A percentile compares a stretch with the other conserved stretches of the same genome.
Evolutionary conservation across 73 alveolate genomes (phyloP).

Genomic region (Effrenium voratum): DNA sequence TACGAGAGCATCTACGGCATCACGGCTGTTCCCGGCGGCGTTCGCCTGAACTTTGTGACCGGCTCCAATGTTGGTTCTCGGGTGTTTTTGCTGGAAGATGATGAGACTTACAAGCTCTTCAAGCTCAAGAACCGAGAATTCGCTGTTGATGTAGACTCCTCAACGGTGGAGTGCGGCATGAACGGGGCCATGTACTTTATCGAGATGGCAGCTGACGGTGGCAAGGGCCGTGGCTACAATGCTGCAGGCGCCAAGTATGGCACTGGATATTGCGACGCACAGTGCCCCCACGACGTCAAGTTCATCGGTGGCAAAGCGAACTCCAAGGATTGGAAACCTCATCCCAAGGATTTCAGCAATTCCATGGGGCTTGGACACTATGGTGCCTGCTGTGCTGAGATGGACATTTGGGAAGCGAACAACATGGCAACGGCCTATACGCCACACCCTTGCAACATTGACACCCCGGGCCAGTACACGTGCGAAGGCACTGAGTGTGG

Average conservation of each 20-base stretch:
- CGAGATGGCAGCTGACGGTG: slow-evolving; percentile 94
- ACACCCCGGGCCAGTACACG: slow-evolving; percentile 50
- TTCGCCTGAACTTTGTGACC: slow-evolving; percentile 87
- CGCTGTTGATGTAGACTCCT: slow-evolving; percentile 94
- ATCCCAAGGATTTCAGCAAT: slow-evolving; percentile 28
- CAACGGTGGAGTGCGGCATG: slow-evolving; percentile 92
- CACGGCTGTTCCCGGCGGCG: slow-evolving; percentile 60
- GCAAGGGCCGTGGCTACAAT: slow-evolving; percentile 58
- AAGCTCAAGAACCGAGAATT: slow-evolving; percentile 88
- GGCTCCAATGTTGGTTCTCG: slow-evolving; percentile 95
- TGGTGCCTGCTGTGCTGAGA: slow-evolving; percentile 95
- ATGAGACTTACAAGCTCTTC: slow-evolving; percentile 93
- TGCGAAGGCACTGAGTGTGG: slow-evolving; percentile 93
- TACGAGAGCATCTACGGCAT: slow-evolving; percentile 83
- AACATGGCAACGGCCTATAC: slow-evolving; percentile 84
- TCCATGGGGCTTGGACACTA: slow-evolving; percentile 62
- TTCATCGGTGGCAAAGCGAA: slow-evolving; percentile 94
- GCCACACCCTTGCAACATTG: slow-evolving; percentile 84
- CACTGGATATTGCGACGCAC: neutral
- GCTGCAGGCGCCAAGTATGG: slow-evolving; percentile 85
- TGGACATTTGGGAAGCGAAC: slow-evolving; percentile 95
- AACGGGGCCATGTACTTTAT: slow-evolving; percentile 94
- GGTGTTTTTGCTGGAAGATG: slow-evolving; percentile 60
- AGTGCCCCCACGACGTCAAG: slow-evolving; percentile 79
- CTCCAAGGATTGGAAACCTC: slow-evolving; percentile 52